Evolutionary conservation across 2,329 filamentous ascomycete species (phyloP).

Genomic region (Claviceps sp.): DNA sequence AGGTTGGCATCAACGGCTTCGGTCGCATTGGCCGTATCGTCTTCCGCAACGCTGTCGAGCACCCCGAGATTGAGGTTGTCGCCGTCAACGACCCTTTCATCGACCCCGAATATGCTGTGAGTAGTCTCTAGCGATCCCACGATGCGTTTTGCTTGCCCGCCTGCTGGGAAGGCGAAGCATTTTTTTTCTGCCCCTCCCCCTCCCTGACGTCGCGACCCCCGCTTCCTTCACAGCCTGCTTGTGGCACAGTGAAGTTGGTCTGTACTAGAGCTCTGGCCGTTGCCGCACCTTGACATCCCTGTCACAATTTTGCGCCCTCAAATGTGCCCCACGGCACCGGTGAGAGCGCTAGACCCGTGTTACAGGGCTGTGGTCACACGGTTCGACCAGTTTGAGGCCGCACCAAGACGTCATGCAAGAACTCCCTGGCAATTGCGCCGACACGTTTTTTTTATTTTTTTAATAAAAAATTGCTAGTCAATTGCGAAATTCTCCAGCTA

Average conservation of each 20-base stretch:
- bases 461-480: background rate
- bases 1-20: conserved; percentile 99
- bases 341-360: background rate
- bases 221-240: conserved; percentile 6
- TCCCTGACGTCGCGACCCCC: conserved; percentile 4
- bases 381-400: background rate
- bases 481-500: background rate
- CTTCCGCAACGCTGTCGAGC: conserved; percentile 94
- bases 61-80: conserved; percentile 79
- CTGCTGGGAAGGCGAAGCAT: background rate
- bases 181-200: conserved; percentile 8
- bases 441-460: background rate
- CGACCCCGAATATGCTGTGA: conserved; percentile 91
- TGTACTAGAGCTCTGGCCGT: background rate
- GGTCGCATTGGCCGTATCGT: conserved; percentile 98
- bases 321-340: background rate
- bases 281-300: background rate
- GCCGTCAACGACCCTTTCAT: conserved; percentile 99
- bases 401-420: background rate
- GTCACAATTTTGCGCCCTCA: background rate
- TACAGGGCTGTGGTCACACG: background rate
- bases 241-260: background rate
- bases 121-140: conserved; percentile 25
- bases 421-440: background rate
- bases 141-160: background rate